A percentile compares a stretch with the other conserved stretches of the same genome.
Conservation (phyloP, 2,329 filamentous ascomycete species). For the Rhexocercosporidium sp. region DNA sequence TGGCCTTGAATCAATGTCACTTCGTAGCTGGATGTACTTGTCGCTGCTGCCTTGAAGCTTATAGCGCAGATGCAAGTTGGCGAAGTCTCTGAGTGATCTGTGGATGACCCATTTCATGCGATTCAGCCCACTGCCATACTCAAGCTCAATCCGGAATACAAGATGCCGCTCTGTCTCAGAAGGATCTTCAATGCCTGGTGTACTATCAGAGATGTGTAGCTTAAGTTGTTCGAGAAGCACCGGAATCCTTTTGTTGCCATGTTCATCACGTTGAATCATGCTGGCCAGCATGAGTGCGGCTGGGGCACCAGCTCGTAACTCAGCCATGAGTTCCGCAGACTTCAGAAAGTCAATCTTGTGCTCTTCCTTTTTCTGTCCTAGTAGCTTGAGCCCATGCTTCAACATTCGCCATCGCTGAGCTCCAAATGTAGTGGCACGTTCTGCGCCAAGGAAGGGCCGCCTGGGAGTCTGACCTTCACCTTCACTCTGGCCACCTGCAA, state of each 20-base stretch:
- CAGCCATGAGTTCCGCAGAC: constrained; percentile 94
- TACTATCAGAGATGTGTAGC: constrained; percentile 82
- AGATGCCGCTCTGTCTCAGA: constrained; percentile 70
- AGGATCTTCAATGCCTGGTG: constrained; percentile 61
- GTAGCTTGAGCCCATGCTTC: constrained; percentile 82
- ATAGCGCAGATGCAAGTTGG: constrained; percentile 92
- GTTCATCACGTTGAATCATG: constrained; percentile 97
- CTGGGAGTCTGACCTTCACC: constrained; percentile 65
- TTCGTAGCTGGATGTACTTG: constrained; percentile 74
- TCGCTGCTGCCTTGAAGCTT: constrained; percentile 85
- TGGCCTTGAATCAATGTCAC: constrained; percentile 68
- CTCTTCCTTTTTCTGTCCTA: constrained; percentile 84
- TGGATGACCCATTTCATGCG: constrained; percentile 97
- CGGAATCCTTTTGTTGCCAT: constrained; percentile 92
- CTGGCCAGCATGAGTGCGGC: constrained; percentile 94
- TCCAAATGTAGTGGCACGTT: constrained; percentile 73
- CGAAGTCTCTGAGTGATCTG: constrained; percentile 85
- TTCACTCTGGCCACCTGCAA: constrained; percentile 67
- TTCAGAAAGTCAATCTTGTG: constrained; percentile 89
- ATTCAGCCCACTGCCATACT: constrained; percentile 94
- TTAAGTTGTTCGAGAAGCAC: constrained; percentile 95
- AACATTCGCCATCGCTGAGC: constrained; percentile 91
- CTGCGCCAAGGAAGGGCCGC: constrained; percentile 63
- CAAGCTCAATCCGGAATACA: constrained; percentile 88
- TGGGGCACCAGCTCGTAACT: constrained; percentile 88